phyloP scores from a whole-genome alignment of 306 rosid genomes.

The Sicyos edulis region DNA sequence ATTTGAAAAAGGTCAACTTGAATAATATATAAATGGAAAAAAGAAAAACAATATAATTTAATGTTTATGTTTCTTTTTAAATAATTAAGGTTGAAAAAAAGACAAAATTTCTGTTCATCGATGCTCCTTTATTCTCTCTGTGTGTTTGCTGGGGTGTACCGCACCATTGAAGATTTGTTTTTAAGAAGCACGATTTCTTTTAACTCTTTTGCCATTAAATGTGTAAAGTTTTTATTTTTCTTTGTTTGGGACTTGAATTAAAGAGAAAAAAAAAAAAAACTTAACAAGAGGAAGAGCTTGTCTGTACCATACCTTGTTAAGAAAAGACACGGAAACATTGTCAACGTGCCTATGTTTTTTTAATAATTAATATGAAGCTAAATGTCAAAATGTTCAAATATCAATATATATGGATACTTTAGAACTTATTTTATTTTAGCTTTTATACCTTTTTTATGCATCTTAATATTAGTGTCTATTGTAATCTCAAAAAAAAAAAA shows the following conservation, averaged over 20 bases:
- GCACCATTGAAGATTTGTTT: constrained; percentile 16
- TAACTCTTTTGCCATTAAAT: neutral
- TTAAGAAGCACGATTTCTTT: neutral
- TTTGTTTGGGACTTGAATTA: neutral
- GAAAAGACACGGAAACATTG: neutral
- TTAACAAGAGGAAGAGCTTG: neutral
- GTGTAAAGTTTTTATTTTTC: neutral
- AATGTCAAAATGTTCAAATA: too few relatives aligned
- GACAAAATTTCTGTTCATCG: constrained; percentile 16
- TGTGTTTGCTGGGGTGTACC: constrained; percentile 17
- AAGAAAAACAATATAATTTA: neutral
- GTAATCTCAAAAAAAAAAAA: too few relatives aligned
- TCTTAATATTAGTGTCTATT: too few relatives aligned
- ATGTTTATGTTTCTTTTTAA: neutral
- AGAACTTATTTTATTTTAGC: too few relatives aligned
- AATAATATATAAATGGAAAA: neutral
- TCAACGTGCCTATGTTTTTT: neutral
- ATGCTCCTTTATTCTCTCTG: constrained; percentile 8
- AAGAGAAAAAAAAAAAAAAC: neutral
- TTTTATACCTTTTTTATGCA: too few relatives aligned
- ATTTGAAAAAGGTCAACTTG: neutral
- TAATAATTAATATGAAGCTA: too few relatives aligned
- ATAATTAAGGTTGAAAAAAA: constrained; percentile 7
- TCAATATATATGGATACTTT: too few relatives aligned
- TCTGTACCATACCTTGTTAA: neutral